phyloP scores from a whole-genome alignment of 768 basidiomycete species.

The Lactarius psammicola region DNA sequence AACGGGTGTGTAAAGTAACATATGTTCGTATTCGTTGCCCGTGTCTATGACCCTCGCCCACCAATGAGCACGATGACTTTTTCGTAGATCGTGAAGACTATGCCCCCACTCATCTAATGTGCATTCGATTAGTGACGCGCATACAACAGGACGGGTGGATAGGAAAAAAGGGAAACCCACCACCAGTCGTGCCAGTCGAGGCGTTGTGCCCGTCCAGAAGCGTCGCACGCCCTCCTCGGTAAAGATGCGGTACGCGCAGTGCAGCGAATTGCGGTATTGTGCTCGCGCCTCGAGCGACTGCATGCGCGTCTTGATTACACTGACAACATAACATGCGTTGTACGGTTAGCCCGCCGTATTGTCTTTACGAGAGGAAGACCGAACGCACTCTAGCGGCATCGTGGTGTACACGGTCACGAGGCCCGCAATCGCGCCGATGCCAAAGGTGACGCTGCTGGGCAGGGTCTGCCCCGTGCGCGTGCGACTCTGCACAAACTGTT shows the following conservation, averaged over 20 bases:
- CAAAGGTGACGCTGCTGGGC: conserved; percentile 88
- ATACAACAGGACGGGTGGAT: neutral
- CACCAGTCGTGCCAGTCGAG: conserved; percentile 79
- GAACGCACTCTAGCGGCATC: conserved; percentile 73
- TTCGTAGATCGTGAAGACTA: conserved; percentile 92
- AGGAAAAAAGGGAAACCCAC: conserved; percentile 47
- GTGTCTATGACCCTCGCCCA: conserved; percentile 31
- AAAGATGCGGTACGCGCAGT: conserved; percentile 92
- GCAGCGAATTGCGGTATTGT: conserved; percentile 91
- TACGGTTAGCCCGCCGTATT: conserved; percentile 1
- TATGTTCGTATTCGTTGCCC: neutral
- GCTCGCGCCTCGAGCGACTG: conserved; percentile 80
- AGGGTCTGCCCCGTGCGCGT: conserved; percentile 79
- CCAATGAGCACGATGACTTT: conserved; percentile 61
- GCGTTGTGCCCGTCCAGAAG: conserved; percentile 98
- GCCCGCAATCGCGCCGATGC: conserved; percentile 90
- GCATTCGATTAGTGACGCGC: neutral
- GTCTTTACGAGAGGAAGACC: neutral
- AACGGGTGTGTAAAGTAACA: neutral
- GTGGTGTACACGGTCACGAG: conserved; percentile 92
- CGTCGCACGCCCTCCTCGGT: conserved; percentile 89
- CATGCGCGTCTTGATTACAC: conserved; percentile 98
- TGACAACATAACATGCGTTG: conserved; percentile 33
- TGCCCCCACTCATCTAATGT: conserved; percentile 86
- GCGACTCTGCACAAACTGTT: conserved; percentile 87